Percentiles rank a stretch among this genome's conserved stretches.
Conservation (phyloP, 352 stramenopile genomes). For the Pythium dissotocum region DNA sequence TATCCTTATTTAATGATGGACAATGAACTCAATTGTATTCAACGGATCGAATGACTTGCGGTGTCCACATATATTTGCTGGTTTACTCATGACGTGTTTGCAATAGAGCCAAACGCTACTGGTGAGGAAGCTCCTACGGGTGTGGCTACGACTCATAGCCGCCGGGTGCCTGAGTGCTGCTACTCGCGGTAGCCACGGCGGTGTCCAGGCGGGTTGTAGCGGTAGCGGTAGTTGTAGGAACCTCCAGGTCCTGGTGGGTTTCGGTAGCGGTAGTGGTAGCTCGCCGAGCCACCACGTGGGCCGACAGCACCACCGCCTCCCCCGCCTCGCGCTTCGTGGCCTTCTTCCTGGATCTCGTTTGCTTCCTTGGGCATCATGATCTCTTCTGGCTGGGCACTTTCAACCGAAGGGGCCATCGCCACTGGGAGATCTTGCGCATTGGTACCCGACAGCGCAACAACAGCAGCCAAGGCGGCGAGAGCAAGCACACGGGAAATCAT, state of each 20-base stretch:
- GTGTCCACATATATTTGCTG: background rate
- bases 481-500: background rate
- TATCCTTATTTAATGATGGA: slow-evolving; percentile 9
- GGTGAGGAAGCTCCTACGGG: too few species aligned
- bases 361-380: background rate
- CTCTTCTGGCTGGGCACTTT: background rate
- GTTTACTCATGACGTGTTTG: background rate
- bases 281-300: background rate
- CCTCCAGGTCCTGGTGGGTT: background rate
- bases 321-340: background rate
- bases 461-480: background rate
- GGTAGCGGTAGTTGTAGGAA: background rate
- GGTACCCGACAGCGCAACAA: background rate
- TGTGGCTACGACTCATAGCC: too few species aligned
- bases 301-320: background rate
- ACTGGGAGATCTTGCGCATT: background rate
- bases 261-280: background rate
- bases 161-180: too few species aligned
- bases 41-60: background rate
- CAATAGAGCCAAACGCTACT: background rate
- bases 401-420: background rate
- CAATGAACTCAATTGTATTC: background rate
- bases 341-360: background rate
- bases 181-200: background rate
- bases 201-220: background rate